phyloP scores from a whole-genome alignment of 495 filamentous ascomycete species.

The Penicillium paxilli region DNA sequence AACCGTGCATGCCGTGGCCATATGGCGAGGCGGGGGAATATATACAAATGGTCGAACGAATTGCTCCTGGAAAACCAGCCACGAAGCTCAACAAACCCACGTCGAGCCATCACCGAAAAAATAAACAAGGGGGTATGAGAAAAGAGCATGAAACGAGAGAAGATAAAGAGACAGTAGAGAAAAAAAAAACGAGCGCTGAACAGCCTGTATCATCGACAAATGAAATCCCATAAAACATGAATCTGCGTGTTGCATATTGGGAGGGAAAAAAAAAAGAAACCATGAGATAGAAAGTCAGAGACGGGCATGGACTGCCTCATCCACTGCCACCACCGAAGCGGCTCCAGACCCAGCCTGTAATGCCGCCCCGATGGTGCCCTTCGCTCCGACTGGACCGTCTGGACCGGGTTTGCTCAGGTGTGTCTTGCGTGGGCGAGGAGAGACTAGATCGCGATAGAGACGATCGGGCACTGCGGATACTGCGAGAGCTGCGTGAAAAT shows the following conservation, averaged over 20 bases:
- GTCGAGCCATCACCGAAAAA: background rate
- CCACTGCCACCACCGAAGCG: constrained; percentile 30
- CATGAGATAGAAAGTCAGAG: background rate
- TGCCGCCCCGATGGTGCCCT: constrained; percentile 25
- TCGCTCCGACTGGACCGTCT: constrained; percentile 27
- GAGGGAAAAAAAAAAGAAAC: background rate
- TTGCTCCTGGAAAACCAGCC: background rate
- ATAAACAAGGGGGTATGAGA: background rate
- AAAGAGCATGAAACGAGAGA: background rate
- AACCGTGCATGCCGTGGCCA: background rate
- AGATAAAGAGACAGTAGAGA: too few species aligned
- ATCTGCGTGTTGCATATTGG: background rate
- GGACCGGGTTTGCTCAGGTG: background rate
- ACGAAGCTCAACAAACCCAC: background rate
- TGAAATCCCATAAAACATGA: background rate
- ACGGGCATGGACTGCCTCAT: background rate
- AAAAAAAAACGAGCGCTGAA: too few species aligned
- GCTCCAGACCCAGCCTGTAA: constrained; percentile 40
- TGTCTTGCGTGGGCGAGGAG: constrained; percentile 9
- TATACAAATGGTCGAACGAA: background rate
- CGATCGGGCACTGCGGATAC: constrained; percentile 17
- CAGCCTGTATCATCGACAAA: background rate
- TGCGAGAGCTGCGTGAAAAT: constrained; percentile 9
- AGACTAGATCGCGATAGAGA: constrained; percentile 14
- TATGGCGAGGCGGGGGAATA: background rate